Base-by-base conservation (phyloP, 768 basidiomycete species). In the Floccularia luteovirens region DNA sequence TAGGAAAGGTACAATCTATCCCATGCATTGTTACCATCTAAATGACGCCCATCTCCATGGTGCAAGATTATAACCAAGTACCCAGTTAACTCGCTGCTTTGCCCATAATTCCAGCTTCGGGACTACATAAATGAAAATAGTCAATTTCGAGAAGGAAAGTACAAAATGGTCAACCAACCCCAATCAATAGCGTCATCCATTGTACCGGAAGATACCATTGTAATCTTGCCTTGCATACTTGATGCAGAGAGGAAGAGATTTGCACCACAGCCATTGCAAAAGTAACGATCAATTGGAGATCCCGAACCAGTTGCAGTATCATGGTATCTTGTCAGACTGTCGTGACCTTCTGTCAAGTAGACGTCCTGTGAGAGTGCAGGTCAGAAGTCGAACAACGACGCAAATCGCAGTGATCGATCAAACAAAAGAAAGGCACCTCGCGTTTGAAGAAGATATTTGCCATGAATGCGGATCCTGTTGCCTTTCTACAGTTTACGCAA, bases 401-500 rank as follows among this genome's bases (percentile, higher is more conserved):
- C n/a, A n/a, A n/a, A 22, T 20, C 3, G 27, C 14, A 28, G 27
- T n/a, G n/a, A n/a, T n/a, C n/a, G 23, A 38, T 20, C 21, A 17
- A 2, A 40, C 1, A 3, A 35, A 5, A 6, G 17, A 34, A 25
- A 28, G 21, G 22, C 36, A 69, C 68, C 46, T 63, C 43, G 12
- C 40, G 45, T 24, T 53, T 50, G 44, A 64, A 67, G 40, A 64
- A 61, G 4, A 50, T 49, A 32, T 65, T 67, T 31, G 61, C 53
- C 59, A 67, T 59, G 42, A 67, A 67, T 13, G 63, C 62, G n/a
- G 61, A 53, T 4, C 68, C 67, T 13, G 59, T 64, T 14, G 61
- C 55, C 48, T 67, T 67, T 49, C 57, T 61, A 47, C 68, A 69
- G 34, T 69, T 64, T n/a, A 39, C 40, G 46, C 68, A 70, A 47